phyloP scores from a whole-genome alignment of 2,329 filamentous ascomycete genomes.

The Zelopaecilomyces penicillatus region DNA sequence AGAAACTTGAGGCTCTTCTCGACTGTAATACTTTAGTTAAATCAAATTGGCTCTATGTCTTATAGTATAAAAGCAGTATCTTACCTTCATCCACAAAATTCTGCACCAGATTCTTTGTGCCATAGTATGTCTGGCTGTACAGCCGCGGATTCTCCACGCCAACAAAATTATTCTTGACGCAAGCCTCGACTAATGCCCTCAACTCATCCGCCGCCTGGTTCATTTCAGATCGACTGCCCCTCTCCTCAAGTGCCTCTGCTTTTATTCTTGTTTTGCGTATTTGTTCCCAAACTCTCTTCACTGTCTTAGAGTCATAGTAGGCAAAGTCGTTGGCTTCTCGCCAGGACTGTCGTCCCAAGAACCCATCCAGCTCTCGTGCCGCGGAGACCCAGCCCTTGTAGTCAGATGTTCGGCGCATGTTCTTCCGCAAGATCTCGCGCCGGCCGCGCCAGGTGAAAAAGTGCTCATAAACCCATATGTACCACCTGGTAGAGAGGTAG shows the following conservation, averaged over 20 bases:
- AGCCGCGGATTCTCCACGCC: slow-evolving; percentile 87
- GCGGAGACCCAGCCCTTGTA: slow-evolving; percentile 79
- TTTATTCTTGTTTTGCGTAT: slow-evolving; percentile 55
- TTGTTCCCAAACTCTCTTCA: slow-evolving; percentile 68
- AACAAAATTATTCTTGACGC: slow-evolving; percentile 95
- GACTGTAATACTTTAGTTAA: slow-evolving; percentile 34
- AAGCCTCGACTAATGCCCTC: slow-evolving; percentile 71
- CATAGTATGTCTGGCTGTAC: slow-evolving; percentile 97
- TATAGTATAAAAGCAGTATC: neutral
- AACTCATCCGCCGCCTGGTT: slow-evolving; percentile 63
- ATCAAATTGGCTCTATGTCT: neutral
- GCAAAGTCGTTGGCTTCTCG: slow-evolving; percentile 69
- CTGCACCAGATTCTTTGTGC: slow-evolving; percentile 92
- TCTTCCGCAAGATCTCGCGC: slow-evolving; percentile 61
- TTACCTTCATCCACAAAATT: slow-evolving; percentile 76
- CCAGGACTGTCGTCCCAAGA: slow-evolving; percentile 74
- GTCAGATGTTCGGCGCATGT: slow-evolving; percentile 61
- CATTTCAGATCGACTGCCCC: slow-evolving; percentile 27
- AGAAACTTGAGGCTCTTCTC: slow-evolving; percentile 61
- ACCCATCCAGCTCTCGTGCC: slow-evolving; percentile 69
- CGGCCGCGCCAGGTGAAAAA: slow-evolving; percentile 81
- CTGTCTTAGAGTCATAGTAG: slow-evolving; percentile 83
- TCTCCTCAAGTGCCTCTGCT: slow-evolving; percentile 45
- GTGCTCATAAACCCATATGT: slow-evolving; percentile 90
- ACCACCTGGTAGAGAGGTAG: slow-evolving; percentile 76